Evolutionary conservation across 2,329 filamentous ascomycete species (phyloP), one percentile per base, ranked within the genome.

Genomic region (Arthrocladium fulminans): DNA sequence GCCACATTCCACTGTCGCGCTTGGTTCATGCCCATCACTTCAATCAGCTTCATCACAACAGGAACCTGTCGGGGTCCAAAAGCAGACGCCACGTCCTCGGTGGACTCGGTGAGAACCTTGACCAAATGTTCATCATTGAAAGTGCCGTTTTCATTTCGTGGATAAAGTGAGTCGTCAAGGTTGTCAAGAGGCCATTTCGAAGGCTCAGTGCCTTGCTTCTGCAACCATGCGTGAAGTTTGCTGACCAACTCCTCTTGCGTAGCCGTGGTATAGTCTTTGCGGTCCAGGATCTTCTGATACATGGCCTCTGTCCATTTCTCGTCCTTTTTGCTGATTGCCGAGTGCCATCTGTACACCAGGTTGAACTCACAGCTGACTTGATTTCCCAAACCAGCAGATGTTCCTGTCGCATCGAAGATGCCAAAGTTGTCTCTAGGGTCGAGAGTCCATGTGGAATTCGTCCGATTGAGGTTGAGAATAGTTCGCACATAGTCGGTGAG

Each of bases 331-430:
- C 75, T 77, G 57, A 92, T 85, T 57, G 83, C 81, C 2, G 86
- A 87, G 68, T 94, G 87, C 86, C 87, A 94, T 54, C 87, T 76
- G 64, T 94, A 94, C 56, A 85, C 84, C 8, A 94, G 73, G 61
- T 92, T 94, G 73, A 94, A 94, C 68, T 94, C 88, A 2, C 84
- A 86, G 0, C 86, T 90, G 3, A 90, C 86, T 55, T 84, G 81
- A 59, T 92, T 94, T 44, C 88, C 88, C 0, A 84, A 79, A 35
- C 86, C 88, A 20, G 80, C 74, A 38, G 85, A 79, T 0, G 83
- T 77, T 0, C 78, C 76, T 1, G 75, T 65, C 25, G 73, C 41
- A 40, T 54, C 53, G 42, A 53, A 56, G 3, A 57, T 48, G 12
- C 27, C 49, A 39, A 54, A 53, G 41, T 54, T 52, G 38, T 51